Percentiles rank a stretch among this genome's conserved stretches.
phyloP scores from a whole-genome alignment of 1,284 basidiomycete species.

The Inonotus hispidus region DNA sequence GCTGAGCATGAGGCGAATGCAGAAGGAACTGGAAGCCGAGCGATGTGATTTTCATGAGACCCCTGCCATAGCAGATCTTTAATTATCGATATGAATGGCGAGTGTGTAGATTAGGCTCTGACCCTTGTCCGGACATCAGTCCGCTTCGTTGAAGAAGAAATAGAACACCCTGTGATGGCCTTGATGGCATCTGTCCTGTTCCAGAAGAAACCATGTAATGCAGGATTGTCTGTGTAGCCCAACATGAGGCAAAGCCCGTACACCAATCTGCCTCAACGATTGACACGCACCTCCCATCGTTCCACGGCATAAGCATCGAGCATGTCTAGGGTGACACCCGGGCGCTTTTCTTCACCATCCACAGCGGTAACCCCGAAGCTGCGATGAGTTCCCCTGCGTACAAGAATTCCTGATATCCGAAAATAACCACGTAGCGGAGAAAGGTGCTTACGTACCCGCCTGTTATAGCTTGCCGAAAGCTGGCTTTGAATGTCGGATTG shows the following conservation, averaged over 20 bases:
- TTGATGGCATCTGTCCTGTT: constrained; percentile 58
- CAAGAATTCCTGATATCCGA: background rate
- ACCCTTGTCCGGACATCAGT: constrained; percentile 60
- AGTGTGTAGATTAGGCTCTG: constrained; percentile 38
- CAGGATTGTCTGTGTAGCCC: constrained; percentile 71
- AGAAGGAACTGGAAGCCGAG: constrained; percentile 96
- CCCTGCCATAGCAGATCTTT: constrained; percentile 34
- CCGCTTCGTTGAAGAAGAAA: constrained; percentile 80
- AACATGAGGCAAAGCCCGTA: constrained; percentile 11
- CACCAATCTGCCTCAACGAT: background rate
- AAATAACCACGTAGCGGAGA: background rate
- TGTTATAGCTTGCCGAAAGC: constrained; percentile 83
- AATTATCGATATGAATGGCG: constrained; percentile 11
- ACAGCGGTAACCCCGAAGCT: constrained; percentile 85
- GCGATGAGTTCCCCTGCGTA: constrained; percentile 72
- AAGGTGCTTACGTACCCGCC: constrained; percentile 82
- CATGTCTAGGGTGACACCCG: constrained; percentile 51
- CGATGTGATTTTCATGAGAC: constrained; percentile 81
- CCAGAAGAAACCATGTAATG: constrained; percentile 99
- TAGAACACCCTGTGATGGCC: constrained; percentile 77
- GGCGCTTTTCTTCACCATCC: constrained; percentile 53
- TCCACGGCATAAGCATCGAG: constrained; percentile 86
- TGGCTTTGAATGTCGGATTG: constrained; percentile 74
- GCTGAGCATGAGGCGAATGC: constrained; percentile 92
- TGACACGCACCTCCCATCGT: constrained; percentile 81